Evolutionary conservation across 2,329 filamentous ascomycete genomes (phyloP), one percentile per base, ranked within the genome.

Genomic region (Aureobasidium melanogenum): DNA sequence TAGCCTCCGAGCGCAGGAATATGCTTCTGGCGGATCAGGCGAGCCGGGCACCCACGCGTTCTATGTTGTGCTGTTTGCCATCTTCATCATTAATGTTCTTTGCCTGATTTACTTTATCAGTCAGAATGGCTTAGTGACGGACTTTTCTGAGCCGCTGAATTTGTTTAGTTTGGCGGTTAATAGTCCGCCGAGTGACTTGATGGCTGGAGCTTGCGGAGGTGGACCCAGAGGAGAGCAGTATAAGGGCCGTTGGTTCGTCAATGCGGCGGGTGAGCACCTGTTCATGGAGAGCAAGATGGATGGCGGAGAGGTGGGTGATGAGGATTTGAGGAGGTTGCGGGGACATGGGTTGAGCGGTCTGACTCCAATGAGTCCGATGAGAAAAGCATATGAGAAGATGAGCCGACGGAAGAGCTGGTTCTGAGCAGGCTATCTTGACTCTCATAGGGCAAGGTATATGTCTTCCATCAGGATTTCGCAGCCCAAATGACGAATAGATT

Each of bases 111-210:
- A 90, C 72, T 79, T 87, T 64, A 70, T 87, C 55, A 69, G 82
- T 50, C 77, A 83, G 58, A 80, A 64, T 69, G 82, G 83, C 0
- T 80, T 89, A 24, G 83, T 93, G 8, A 91, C 87, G 0, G 89
- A 93, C 74, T 91, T 88, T 69, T 88, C 85, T 0, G 88, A 93
- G 67, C 87, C 88, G 0, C 84, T 87, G 59, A 91, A 91, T 69
- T 75, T 91, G 2, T 91, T 92, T 67, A 78, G 84, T 0, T 73
- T 91, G 0, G 86, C 88, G 1, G 77, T 92, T 57, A 91, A 91
- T 68, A 82, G 78, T 28, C 83, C 83, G 0, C 79, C 80, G 0
- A 79, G 75, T 6, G 69, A 76, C 2, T 71, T 76, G 3, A 66
- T 86, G n/a, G 74, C 76, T 0, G 84, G 84, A 0, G 79, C 76